Evolutionary conservation across 768 basidiomycete genomes (phyloP).

Genomic region (Gautieria morchelliformis): DNA sequence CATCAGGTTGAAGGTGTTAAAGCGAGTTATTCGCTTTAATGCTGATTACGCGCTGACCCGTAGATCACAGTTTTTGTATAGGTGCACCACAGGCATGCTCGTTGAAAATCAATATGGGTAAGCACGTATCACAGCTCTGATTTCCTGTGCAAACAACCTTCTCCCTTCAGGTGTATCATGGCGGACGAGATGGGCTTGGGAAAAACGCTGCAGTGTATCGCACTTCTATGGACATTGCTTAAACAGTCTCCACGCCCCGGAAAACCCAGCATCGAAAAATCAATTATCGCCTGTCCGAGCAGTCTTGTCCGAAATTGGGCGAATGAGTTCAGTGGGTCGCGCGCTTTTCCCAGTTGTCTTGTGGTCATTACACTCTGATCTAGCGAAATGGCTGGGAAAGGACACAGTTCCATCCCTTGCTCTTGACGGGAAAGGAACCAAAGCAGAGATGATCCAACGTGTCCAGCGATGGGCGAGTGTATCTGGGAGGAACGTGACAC

Average conservation of each 20-base stretch:
- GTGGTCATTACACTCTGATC: background rate
- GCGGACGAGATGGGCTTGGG: constrained; percentile 99
- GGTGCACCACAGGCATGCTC: constrained; percentile 88
- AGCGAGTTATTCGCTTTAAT: constrained; percentile 33
- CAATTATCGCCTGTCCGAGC: constrained; percentile 94
- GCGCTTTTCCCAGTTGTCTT: background rate
- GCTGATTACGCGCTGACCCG: background rate
- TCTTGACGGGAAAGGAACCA: constrained; percentile 87
- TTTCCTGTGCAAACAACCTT: background rate
- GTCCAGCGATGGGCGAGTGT: constrained; percentile 89
- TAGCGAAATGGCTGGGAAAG: constrained; percentile 94
- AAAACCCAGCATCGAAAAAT: constrained; percentile 89
- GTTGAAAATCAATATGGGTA: constrained; percentile 67
- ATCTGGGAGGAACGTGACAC: constrained; percentile 78
- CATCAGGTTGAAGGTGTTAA: constrained; percentile 99
- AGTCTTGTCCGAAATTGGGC: constrained; percentile 99
- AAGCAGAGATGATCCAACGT: constrained; percentile 65
- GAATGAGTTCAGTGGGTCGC: constrained; percentile 75
- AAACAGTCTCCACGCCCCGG: constrained; percentile 89
- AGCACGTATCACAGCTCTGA: background rate
- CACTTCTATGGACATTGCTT: constrained; percentile 88
- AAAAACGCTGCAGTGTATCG: constrained; percentile 93
- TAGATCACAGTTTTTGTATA: constrained; percentile 74
- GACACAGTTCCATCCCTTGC: constrained; percentile 75
- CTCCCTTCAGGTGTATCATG: constrained; percentile 78